These are phyloP conservation scores for Rhizopogon sp. DNA, from an alignment of 768 basidiomycete species.

Conservation along the genomic window DNA sequence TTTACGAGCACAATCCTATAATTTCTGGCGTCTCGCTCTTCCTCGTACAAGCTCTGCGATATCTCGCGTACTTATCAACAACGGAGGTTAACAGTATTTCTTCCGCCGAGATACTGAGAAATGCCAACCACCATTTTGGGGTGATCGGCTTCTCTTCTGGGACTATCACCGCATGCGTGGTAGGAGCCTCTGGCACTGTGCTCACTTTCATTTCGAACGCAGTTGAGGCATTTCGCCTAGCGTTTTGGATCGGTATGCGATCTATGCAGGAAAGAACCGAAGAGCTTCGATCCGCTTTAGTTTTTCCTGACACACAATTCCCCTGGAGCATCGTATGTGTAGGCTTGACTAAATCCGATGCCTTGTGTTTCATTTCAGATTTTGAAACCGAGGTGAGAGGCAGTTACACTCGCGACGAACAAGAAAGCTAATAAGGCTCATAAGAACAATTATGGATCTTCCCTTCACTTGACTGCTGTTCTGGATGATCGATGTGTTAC, in stretches of 20 bases:
- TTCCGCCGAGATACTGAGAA: slow-evolving; percentile 29
- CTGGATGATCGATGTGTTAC: slow-evolving; percentile 45
- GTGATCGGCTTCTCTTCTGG: slow-evolving; percentile 55
- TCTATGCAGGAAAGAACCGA: slow-evolving; percentile 28
- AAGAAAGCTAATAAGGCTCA: background rate
- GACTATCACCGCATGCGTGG: slow-evolving; percentile 48
- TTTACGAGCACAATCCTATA: slow-evolving; percentile 41
- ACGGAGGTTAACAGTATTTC: slow-evolving; percentile 7
- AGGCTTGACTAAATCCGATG: slow-evolving; percentile 20
- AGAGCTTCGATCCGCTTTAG: background rate
- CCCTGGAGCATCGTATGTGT: slow-evolving; percentile 46
- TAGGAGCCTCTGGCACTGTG: slow-evolving; percentile 36
- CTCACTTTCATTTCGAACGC: slow-evolving; percentile 39
- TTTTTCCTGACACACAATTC: slow-evolving; percentile 10
- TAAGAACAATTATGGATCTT: slow-evolving; percentile 1
- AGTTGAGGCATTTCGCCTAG: slow-evolving; percentile 44
- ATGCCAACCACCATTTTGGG: slow-evolving; percentile 30
- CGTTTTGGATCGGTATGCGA: slow-evolving; percentile 50
- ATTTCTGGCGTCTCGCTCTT: slow-evolving; percentile 46
- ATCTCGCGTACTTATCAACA: slow-evolving; percentile 38
- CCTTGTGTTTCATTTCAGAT: slow-evolving; percentile 21
- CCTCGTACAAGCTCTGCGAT: slow-evolving; percentile 47
- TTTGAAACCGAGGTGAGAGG: slow-evolving; percentile 17
- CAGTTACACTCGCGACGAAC: no score
- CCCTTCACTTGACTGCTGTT: slow-evolving; percentile 47